Percentiles rank a stretch among this genome's conserved stretches.
Evolutionary conservation across 352 stramenopile genomes (phyloP).

Genomic region (Pythium oligandrum): DNA sequence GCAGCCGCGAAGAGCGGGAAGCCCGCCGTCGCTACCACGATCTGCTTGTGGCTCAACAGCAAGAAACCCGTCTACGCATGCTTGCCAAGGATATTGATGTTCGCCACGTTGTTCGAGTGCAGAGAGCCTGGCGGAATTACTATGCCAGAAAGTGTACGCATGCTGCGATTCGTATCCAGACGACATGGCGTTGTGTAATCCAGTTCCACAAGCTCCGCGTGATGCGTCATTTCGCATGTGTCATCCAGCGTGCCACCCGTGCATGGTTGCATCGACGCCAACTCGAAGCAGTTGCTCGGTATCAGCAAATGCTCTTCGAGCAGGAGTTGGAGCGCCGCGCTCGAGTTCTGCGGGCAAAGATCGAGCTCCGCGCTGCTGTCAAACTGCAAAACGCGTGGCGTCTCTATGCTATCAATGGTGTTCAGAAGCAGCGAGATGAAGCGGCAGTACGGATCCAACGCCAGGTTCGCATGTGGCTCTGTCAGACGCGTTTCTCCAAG

Average conservation of each 20-base stretch:
- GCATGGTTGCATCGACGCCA: neutral
- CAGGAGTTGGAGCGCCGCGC: conserved; percentile 13
- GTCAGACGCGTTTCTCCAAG: neutral
- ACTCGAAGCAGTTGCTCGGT: conserved; percentile 7
- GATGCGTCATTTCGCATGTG: no score
- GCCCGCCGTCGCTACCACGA: no score
- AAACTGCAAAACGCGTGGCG: conserved; percentile 33
- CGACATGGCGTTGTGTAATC: no score
- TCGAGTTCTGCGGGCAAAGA: conserved; percentile 15
- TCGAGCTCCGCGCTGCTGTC: conserved; percentile 14
- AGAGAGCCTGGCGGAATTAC: no score
- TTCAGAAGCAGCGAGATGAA: neutral
- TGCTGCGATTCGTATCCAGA: no score
- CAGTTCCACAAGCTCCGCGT: no score
- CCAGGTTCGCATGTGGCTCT: neutral
- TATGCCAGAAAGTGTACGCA: no score
- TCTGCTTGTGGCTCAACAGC: no score
- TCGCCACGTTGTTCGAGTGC: no score
- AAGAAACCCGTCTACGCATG: no score
- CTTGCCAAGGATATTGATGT: no score
- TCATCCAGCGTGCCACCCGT: neutral
- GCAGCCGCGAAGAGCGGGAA: no score
- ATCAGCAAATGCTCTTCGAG: conserved; percentile 21
- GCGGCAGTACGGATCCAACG: conserved; percentile 11
- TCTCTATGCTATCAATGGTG: conserved; percentile 2